Evolutionary conservation across 2,329 filamentous ascomycete genomes (phyloP), one percentile per base, ranked within the genome.

Genomic region (Aspergillus ochraceus): DNA sequence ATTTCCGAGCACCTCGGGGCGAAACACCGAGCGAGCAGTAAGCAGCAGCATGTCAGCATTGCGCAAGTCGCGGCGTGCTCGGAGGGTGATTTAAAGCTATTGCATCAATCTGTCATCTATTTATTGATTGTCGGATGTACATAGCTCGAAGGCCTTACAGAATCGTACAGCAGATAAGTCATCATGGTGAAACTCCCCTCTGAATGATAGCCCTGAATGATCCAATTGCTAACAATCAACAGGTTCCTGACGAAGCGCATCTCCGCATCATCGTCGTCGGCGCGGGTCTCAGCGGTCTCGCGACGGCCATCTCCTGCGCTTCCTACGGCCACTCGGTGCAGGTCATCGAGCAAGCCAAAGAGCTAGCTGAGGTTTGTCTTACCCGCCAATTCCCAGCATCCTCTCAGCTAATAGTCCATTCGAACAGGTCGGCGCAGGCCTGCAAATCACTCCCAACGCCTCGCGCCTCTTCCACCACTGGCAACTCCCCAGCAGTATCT

Each of bases 391-490:
- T n/a, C 6, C 6, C 12, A 17, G 11, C 36, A 42, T n/a, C 11
- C 4, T 17, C 11, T 17, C 32, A 36, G 12, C 36, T 42, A 42
- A 42, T 6, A 12, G 1, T n/a, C 17, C 17, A 8, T 6, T 5
- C 3, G 8, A 42, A 17, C 36, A 42, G 36, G 12, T 42, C 61
- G 87, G 90, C 14, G 90, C 91, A 67, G 88, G 89, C 4, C 80
- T 90, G 6, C 87, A 89, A 71, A 86, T 75, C 46, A 72, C 70
- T 4, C 72, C 72, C 1, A 75, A 75, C 54, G 69, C 70, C 11
- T 73, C 71, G 1, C 70, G 69, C 1, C 66, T 75, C 9, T 64
- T 75, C 55, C 58, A 66, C 5, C 60, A 71, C 57, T 75, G 72
- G 72, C 50, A 66, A 4, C 66, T 74, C 0, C 64, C 66, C 0